Evolutionary conservation across 1,139 yeast genomes (phyloP).

Genomic region (Kurtzmaniella quercitrusa): DNA sequence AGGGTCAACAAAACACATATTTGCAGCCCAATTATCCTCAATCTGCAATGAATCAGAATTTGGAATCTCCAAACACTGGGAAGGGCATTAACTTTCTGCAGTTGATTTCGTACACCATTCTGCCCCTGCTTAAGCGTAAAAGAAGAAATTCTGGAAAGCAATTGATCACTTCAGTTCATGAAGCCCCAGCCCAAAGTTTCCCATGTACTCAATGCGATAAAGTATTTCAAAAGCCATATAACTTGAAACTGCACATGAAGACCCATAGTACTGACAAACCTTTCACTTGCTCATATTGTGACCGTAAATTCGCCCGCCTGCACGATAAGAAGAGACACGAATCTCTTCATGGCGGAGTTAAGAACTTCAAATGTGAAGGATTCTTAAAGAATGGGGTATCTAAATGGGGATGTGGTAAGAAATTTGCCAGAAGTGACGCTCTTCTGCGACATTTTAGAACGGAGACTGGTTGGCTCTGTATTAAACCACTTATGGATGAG

Average conservation of each 20-base stretch:
- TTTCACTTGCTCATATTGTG: slow-evolving; percentile 44
- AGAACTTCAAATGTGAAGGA: slow-evolving; percentile 55
- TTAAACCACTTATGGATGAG: slow-evolving; percentile 52
- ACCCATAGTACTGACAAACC: slow-evolving; percentile 58
- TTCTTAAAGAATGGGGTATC: slow-evolving; percentile 46
- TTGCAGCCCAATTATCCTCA: not conserved
- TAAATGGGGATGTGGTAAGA: slow-evolving; percentile 58
- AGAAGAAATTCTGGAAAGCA: slow-evolving; percentile 15
- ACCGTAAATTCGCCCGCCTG: slow-evolving; percentile 50
- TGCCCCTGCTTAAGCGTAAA: slow-evolving; percentile 33
- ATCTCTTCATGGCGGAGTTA: slow-evolving; percentile 48
- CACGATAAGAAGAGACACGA: slow-evolving; percentile 59
- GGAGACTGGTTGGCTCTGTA: slow-evolving; percentile 56
- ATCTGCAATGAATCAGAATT: not conserved
- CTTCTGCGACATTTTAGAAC: slow-evolving; percentile 55
- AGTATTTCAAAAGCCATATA: slow-evolving; percentile 50
- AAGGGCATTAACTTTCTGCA: slow-evolving; percentile 33
- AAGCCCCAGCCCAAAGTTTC: slow-evolving; percentile 15
- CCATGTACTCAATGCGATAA: slow-evolving; percentile 48
- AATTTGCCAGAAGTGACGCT: slow-evolving; percentile 56
- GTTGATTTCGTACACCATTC: slow-evolving; percentile 33
- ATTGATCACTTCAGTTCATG: not conserved
- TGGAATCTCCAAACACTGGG: not conserved
- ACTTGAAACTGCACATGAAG: slow-evolving; percentile 51
- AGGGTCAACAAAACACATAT: not conserved